phyloP scores from a whole-genome alignment of 495 filamentous ascomycete genomes.

The Hypoxylon fragiforme region DNA sequence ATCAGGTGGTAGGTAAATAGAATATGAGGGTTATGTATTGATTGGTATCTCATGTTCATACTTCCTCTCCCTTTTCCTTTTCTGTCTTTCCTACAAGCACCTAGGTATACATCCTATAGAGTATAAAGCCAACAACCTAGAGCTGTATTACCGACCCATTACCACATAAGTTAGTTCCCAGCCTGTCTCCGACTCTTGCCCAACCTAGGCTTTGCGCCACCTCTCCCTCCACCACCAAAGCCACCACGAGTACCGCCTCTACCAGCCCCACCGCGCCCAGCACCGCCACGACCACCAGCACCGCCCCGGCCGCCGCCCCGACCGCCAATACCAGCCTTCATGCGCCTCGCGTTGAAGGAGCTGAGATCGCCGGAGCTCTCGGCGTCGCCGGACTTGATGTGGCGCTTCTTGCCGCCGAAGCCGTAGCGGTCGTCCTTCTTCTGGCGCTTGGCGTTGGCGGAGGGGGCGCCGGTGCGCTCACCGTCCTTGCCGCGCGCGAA shows the following conservation, averaged over 20 bases:
- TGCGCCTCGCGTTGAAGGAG: slow-evolving; percentile 77
- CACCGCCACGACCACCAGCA: no score
- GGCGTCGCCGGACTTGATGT: slow-evolving; percentile 86
- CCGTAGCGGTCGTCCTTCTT: slow-evolving; percentile 94
- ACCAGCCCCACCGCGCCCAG: slow-evolving; percentile 76
- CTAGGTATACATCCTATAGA: no score
- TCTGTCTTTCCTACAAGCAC: no score
- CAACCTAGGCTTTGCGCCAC: slow-evolving; percentile 23
- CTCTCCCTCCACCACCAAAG: not conserved
- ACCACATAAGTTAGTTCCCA: no score
- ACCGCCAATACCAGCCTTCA: slow-evolving; percentile 60
- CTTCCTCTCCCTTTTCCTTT: not conserved
- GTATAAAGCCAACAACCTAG: no score
- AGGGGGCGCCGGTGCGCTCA: slow-evolving; percentile 46
- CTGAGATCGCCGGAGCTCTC: slow-evolving; percentile 74
- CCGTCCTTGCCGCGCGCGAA: slow-evolving; percentile 45
- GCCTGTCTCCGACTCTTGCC: slow-evolving; percentile 51
- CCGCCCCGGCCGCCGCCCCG: slow-evolving; percentile 3
- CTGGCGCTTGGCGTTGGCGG: slow-evolving; percentile 73
- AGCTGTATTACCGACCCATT: no score
- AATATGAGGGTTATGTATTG: slow-evolving; percentile 4
- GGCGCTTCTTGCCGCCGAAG: slow-evolving; percentile 91
- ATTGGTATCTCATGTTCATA: slow-evolving; percentile 13
- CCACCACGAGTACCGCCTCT: slow-evolving; percentile 10
- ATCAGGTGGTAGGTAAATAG: no score